A percentile compares a stretch with the other conserved stretches of the same genome.
Conservation (phyloP, 805 yeast species). For the Teunomyces pallodes region DNA sequence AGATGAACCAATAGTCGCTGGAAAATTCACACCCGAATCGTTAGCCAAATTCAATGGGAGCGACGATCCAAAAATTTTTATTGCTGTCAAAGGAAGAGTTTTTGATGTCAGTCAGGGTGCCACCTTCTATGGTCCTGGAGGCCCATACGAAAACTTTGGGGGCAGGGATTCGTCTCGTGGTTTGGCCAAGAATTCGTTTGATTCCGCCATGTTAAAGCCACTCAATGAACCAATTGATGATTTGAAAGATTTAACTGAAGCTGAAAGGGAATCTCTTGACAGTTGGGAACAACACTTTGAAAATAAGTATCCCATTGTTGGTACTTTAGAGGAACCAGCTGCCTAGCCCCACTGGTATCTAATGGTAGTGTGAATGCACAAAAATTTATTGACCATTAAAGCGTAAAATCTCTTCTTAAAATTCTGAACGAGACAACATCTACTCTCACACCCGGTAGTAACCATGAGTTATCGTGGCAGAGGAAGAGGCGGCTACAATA, state of each 20-base stretch:
- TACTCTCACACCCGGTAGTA: not conserved
- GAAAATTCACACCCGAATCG: constrained; percentile 70
- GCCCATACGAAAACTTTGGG: constrained; percentile 91
- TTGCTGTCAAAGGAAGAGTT: constrained; percentile 83
- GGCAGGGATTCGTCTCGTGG: constrained; percentile 96
- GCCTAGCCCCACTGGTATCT: not conserved
- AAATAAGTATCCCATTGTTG: constrained; percentile 79
- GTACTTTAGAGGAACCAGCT: constrained; percentile 48
- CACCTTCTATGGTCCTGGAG: constrained; percentile 91
- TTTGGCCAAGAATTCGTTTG: constrained; percentile 84
- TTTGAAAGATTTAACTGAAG: constrained; percentile 55
- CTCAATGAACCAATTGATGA: constrained; percentile 77
- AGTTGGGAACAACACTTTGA: constrained; percentile 86
- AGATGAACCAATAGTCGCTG: constrained; percentile 35
- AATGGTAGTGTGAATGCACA: constrained; percentile 4
- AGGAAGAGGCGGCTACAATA: constrained; percentile 20
- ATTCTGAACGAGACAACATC: constrained; percentile 1
- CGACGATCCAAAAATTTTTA: constrained; percentile 74
- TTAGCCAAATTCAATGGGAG: constrained; percentile 77
- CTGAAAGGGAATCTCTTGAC: constrained; percentile 65
- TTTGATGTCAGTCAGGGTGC: constrained; percentile 81
- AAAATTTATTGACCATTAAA: not conserved
- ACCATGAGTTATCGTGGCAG: constrained; percentile 40
- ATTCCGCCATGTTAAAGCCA: constrained; percentile 57
- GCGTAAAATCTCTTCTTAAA: constrained; percentile 2